Base-by-base conservation (phyloP, 139 green algal genomes). In the Tetradesmus obliquus region DNA sequence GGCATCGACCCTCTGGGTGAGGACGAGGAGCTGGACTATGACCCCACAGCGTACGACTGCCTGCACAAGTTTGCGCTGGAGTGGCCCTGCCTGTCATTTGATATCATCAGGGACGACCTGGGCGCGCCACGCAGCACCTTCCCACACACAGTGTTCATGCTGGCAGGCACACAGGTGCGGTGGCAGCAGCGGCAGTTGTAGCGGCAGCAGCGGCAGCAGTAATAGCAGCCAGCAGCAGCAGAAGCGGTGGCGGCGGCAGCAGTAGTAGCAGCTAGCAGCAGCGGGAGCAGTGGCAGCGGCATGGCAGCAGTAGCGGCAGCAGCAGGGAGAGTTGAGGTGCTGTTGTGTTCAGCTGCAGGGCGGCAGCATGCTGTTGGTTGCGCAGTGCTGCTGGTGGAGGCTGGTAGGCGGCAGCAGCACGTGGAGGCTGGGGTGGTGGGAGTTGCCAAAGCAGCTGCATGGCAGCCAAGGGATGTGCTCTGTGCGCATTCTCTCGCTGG, bases 81-180 rank as follows among this genome's bases (percentile, higher is more conserved):
- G 79, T 99, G 98, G 98, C 98, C 98, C 5, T 98, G 97, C 95
- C 96, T 99, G 0, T 97, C 94, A 84, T 99, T 99, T 91, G 98
- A 99, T 93, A 81, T 99, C 20, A 54, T 99, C 17, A 90, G 89
- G 5, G 98, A 99, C 94, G 94, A 95, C 51, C 91, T 99, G 58
- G 98, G 98, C 0, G 93, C 74, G 4, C 95, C 95, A 0, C 95
- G 98, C 17, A 94, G 84, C 82, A 90, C 93, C 13, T 99, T 99
- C 91, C 98, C 98, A 6, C 97, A 99, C 96, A 97, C 93, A 0
- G 79, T 98, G n/a, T 97, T 95, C 87, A 87, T 98, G 79, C 95
- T 99, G 32, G 95, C 96, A 4, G 97, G 96, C 81, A 97, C 96
- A 19, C 84, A 89, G 57, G 84, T 88, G 12, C 51, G 58, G 8